Conservation (phyloP, 352 stramenopile species). For the Globisporangium middletonii region DNA sequence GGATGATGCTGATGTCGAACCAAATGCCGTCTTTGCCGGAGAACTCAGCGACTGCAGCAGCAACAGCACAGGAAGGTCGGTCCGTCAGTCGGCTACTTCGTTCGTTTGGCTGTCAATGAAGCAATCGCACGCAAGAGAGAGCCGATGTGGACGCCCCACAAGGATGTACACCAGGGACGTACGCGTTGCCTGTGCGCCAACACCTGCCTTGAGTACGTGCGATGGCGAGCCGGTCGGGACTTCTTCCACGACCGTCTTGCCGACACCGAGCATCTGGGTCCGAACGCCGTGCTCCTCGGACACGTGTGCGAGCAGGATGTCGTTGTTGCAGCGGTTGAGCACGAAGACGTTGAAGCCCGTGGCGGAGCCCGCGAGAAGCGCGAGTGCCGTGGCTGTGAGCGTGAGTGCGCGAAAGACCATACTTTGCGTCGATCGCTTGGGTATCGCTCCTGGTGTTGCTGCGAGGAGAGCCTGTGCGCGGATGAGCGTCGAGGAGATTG, state of each 20-base stretch:
- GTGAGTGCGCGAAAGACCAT: no score
- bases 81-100: no score
- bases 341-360: constrained; percentile 39
- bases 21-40: constrained; percentile 45
- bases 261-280: constrained; percentile 18
- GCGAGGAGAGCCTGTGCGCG: no score
- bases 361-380: no score
- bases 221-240: constrained; percentile 25
- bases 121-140: not conserved
- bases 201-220: constrained; percentile 48
- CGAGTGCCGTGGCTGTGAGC: no score
- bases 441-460: no score
- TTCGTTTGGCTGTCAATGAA: no score
- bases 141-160: not conserved
- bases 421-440: no score
- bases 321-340: constrained; percentile 44
- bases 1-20: constrained; percentile 77
- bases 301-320: constrained; percentile 39
- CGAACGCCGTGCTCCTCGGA: constrained; percentile 13
- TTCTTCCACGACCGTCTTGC: no score
- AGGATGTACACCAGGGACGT: constrained; percentile 13
- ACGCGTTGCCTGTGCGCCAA: constrained; percentile 46
- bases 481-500: no score
- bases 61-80: not conserved
- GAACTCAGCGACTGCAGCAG: constrained; percentile 51